phyloP scores from a whole-genome alignment of 163 green algal species.

The Scenedesmus sp. region DNA sequence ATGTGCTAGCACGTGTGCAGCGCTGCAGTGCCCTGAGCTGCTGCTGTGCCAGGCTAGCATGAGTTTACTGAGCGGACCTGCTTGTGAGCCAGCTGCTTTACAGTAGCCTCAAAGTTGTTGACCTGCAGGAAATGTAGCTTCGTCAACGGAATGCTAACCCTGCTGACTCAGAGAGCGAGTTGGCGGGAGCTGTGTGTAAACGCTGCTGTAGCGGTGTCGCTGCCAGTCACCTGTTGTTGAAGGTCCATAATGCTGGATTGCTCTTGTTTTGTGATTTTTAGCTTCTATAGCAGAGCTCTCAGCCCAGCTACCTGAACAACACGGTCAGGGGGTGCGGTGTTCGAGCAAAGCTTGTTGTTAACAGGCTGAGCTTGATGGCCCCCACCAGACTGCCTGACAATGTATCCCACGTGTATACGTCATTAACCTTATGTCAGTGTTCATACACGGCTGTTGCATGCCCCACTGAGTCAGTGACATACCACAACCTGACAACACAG shows the following conservation, averaged over 20 bases:
- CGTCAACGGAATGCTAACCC: neutral
- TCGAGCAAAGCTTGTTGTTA: no score
- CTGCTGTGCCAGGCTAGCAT: neutral
- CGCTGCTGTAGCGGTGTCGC: neutral
- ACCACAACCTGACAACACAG: neutral
- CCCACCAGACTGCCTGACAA: no score
- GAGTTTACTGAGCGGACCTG: neutral
- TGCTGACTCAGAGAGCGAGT: neutral
- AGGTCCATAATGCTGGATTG: neutral
- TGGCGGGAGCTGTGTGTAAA: neutral
- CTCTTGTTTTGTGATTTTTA: no score
- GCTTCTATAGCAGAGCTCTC: no score
- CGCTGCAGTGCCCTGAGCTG: neutral
- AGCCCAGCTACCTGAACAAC: neutral
- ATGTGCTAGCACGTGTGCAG: neutral
- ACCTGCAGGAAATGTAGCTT: neutral
- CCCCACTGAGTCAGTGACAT: no score
- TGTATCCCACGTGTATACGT: no score
- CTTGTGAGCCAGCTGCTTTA: conserved; percentile 5
- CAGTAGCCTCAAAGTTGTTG: conserved; percentile 36
- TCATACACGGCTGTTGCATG: no score
- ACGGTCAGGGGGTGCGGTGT: no score
- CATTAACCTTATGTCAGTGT: no score
- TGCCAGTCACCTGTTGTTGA: neutral
- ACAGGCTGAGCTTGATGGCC: no score